A percentile compares a stretch with the other conserved stretches of the same genome.
phyloP scores from a whole-genome alignment of 805 yeast species.

The Saccharomyces kudriavzevii region DNA sequence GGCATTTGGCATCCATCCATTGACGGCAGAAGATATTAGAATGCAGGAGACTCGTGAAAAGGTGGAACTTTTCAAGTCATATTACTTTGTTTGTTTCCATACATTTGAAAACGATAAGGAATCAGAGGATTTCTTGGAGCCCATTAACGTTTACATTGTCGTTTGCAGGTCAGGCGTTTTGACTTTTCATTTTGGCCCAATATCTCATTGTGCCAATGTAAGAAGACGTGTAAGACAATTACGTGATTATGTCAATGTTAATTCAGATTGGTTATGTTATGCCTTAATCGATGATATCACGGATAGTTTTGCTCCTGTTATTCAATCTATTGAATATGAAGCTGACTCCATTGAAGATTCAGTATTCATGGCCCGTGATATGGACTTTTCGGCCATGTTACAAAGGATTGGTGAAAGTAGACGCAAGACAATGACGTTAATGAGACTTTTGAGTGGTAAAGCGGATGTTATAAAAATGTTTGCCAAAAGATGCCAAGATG shows the following conservation, averaged over 20 bases:
- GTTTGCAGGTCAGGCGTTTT: conserved; percentile 62
- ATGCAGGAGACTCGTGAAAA: conserved; percentile 96
- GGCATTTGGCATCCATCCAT: conserved; percentile 94
- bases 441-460: conserved; percentile 83
- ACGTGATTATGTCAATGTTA: conserved; percentile 68
- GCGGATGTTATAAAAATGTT: conserved; percentile 96
- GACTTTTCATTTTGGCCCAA: conserved; percentile 63
- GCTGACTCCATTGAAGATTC: conserved; percentile 75
- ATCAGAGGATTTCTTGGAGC: conserved; percentile 76
- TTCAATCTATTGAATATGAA: conserved; percentile 67
- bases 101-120: conserved; percentile 81
- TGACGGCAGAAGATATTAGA: conserved; percentile 94
- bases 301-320: conserved; percentile 77
- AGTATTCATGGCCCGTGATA: conserved; percentile 70
- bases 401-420: conserved; percentile 82
- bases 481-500: conserved; percentile 88
- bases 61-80: conserved; percentile 82
- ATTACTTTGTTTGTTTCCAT: conserved; percentile 94
- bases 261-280: conserved; percentile 77
- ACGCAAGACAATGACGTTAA: conserved; percentile 83
- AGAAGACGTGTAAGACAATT: conserved; percentile 75
- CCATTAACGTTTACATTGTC: conserved; percentile 66
- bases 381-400: conserved; percentile 70
- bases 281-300: conserved; percentile 79
- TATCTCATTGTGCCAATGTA: conserved; percentile 64